Base-by-base conservation (phyloP, 495 filamentous ascomycete genomes). In the Penicillium silybi region DNA sequence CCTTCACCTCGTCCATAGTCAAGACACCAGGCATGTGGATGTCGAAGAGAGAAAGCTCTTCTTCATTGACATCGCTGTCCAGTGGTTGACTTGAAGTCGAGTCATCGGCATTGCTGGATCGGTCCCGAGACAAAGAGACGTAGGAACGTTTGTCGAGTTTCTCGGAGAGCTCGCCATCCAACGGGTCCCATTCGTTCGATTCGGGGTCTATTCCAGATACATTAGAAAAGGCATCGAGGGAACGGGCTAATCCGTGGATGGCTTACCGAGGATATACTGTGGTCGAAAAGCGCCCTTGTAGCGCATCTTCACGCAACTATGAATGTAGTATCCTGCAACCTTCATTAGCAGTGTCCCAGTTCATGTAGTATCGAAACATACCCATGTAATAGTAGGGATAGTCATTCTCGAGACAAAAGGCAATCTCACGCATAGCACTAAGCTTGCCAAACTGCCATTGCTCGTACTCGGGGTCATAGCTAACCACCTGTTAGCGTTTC, bases 261-360 rank as follows among this genome's bases (percentile, higher is more conserved):
- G 44, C 70, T 59, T 50, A 81, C 79, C 84, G 23, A 97, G 78
- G 16, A 98, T 76, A 54, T 90, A 85, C 61, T 92, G 86, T 1
- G 93, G 92, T 11, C 75, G 71, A 69, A 89, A 98, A 38, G 89
- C 81, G 50, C 82, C 90, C 72, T 98, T 98, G 75, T 98, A 98
- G 52, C 80, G 76, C 88, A 91, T 90, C 61, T 92, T 91, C 38
- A 77, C 71, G 61, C 86, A 90, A 23, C 69, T 74, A 51, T 86
- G 85, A 47, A 89, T 88, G 55, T 88, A 89, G 66, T 78, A 89
- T 10, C 82, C 82, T 85, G 44, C 6, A 37, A 41, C 13, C 6
- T 16, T 34, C 11, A 13, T 20, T 41, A 37, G 10, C 47, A 6
- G n/a, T 7, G 17, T n/a, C 1, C 26, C 22, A 7, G 22, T 15